Percentiles rank a stretch among this genome's conserved stretches.
phyloP scores from a whole-genome alignment of 2,329 filamentous ascomycete species.

The Colletotrichum endophyticum region DNA sequence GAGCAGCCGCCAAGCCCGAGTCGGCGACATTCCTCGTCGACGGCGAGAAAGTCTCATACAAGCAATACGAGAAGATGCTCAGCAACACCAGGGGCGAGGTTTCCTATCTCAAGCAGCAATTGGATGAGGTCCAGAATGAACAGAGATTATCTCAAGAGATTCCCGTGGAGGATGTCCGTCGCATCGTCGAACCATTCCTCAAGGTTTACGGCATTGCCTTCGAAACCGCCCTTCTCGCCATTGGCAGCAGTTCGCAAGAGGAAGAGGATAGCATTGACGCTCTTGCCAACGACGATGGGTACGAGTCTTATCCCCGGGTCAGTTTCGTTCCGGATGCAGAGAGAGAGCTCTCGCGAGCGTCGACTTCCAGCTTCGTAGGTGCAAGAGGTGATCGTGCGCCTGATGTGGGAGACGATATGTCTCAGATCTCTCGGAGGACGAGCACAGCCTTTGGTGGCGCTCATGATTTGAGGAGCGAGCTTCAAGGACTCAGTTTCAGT shows the following conservation, averaged over 20 bases:
- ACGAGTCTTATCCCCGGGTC: neutral
- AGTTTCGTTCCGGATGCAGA: neutral
- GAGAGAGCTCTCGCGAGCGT: neutral
- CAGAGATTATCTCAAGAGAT: neutral
- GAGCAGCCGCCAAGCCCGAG: neutral
- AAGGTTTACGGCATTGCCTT: neutral
- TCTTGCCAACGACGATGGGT: neutral
- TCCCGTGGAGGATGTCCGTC: neutral
- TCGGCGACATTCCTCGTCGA: neutral
- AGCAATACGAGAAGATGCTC: neutral
- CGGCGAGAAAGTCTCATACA: neutral
- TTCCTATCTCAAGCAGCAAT: neutral
- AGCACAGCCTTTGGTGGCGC: neutral
- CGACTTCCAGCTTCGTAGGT: neutral
- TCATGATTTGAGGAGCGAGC: neutral
- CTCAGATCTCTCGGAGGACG: neutral
- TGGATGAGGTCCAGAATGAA: neutral
- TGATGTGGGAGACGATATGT: neutral
- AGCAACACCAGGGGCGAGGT: conserved; percentile 1
- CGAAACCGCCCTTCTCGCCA: neutral
- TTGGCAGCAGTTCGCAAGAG: neutral
- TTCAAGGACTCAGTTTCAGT: neutral
- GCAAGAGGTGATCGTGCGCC: neutral
- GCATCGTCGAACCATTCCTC: neutral
- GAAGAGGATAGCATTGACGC: neutral